These are phyloP conservation scores for Myxozyma nipponensis DNA, from an alignment of 805 yeast genomes.

Conservation along the genomic window DNA sequence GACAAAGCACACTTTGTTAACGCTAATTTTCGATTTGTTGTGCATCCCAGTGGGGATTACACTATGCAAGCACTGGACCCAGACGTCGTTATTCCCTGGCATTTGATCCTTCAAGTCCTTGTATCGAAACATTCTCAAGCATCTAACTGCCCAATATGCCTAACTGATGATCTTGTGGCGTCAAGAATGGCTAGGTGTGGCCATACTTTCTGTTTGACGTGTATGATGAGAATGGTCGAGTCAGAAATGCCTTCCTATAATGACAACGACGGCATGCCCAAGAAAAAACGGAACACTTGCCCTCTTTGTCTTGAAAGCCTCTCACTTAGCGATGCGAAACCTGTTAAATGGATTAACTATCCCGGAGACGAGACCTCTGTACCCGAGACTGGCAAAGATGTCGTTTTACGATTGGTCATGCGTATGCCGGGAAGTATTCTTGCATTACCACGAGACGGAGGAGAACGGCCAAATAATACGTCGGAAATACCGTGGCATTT, in stretches of 20 bases:
- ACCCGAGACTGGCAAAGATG: conserved; percentile 56
- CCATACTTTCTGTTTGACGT: conserved; percentile 81
- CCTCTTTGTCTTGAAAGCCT: conserved; percentile 71
- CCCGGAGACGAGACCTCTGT: conserved; percentile 54
- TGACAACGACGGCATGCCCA: conserved; percentile 2
- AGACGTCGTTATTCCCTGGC: conserved; percentile 62
- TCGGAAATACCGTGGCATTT: conserved; percentile 57
- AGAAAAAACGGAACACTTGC: conserved; percentile 57
- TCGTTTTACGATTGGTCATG: conserved; percentile 63
- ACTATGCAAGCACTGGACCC: conserved; percentile 64
- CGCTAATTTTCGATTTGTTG: conserved; percentile 77
- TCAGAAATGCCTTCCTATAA: conserved; percentile 42
- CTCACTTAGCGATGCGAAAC: conserved; percentile 54
- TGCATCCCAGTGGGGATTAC: conserved; percentile 59
- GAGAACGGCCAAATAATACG: conserved; percentile 12
- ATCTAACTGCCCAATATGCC: conserved; percentile 83
- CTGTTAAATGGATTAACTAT: conserved; percentile 51
- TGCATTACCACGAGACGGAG: conserved; percentile 49
- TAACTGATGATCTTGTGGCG: conserved; percentile 77
- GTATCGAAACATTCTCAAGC: conserved; percentile 60
- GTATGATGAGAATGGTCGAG: conserved; percentile 68
- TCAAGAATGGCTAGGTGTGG: conserved; percentile 97
- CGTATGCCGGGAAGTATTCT: conserved; percentile 45
- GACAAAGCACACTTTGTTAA: conserved; percentile 50
- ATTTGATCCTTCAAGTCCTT: conserved; percentile 64